These are phyloP conservation scores for Malbranchea zuffiana DNA, from an alignment of 2,329 filamentous ascomycete species.

Conservation along the genomic window DNA sequence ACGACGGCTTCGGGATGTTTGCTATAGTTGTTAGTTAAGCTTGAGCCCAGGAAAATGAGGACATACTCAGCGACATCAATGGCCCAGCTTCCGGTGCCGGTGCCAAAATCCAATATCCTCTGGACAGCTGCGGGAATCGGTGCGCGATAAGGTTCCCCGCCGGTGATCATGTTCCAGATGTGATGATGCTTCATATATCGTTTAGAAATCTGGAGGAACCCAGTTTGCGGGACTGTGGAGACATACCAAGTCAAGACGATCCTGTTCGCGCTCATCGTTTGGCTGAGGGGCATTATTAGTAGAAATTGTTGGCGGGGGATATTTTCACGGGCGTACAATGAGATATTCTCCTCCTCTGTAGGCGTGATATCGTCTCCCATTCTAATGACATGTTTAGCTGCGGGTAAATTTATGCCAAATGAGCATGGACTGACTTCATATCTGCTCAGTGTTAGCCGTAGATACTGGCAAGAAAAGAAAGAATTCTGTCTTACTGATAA, in stretches of 20 bases:
- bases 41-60: neutral
- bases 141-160: conserved; percentile 18
- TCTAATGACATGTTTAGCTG: neutral
- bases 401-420: neutral
- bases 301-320: neutral
- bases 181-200: conserved; percentile 18
- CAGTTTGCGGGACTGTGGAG: neutral
- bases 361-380: conserved; percentile 12
- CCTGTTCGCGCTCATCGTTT: conserved; percentile 6
- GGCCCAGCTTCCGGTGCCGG: conserved; percentile 16
- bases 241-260: conserved; percentile 6
- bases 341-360: conserved; percentile 10
- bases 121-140: conserved; percentile 18
- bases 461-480: neutral
- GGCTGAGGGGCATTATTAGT: conserved; percentile 1
- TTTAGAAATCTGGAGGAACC: conserved; percentile 6
- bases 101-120: conserved; percentile 14
- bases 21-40: neutral
- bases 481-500: conserved; percentile 5
- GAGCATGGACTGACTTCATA: conserved; percentile 6
- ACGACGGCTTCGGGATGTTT: conserved; percentile 10
- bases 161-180: conserved; percentile 17
- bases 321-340: conserved; percentile 6
- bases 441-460: conserved; percentile 3
- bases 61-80: conserved; percentile 16